A percentile compares a stretch with the other conserved stretches of the same genome.
phyloP scores from a whole-genome alignment of 306 rosid species.

The Pterocarpus santalinus region DNA sequence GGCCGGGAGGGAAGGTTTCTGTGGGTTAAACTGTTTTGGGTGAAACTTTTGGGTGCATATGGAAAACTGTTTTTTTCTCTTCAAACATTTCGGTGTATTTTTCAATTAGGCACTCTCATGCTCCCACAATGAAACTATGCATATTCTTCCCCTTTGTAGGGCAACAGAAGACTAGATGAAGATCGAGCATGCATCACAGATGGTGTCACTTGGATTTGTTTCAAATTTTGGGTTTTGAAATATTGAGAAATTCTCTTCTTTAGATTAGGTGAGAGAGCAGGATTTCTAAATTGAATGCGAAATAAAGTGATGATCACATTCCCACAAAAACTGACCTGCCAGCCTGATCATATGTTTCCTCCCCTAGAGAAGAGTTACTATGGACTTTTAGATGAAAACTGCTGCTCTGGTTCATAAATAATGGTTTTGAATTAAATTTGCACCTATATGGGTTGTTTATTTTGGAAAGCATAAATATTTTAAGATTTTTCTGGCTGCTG shows the following conservation, averaged over 20 bases:
- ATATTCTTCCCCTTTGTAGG: constrained; percentile 60
- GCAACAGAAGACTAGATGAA: constrained; percentile 74
- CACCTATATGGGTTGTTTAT: not conserved
- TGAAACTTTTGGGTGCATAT: constrained; percentile 8
- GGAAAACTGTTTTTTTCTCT: not conserved
- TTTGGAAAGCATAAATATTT: not conserved
- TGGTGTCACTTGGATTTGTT: constrained; percentile 47
- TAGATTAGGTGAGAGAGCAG: constrained; percentile 44
- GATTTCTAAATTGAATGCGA: constrained; percentile 16
- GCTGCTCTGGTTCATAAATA: not conserved
- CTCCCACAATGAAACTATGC: constrained; percentile 56
- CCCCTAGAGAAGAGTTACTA: not conserved
- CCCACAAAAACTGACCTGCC: not conserved
- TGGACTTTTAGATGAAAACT: not conserved
- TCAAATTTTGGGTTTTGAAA: constrained; percentile 48
- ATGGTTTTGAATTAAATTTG: constrained; percentile 8
- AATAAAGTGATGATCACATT: not conserved
- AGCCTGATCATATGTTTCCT: not conserved
- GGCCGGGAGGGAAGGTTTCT: not conserved
- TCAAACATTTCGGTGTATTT: not conserved
- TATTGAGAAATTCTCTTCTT: constrained; percentile 42
- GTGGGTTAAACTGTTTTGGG: not conserved
- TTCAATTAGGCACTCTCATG: constrained; percentile 38
- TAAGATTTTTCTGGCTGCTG: not conserved
- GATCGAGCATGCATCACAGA: constrained; percentile 53